Base-by-base conservation (phyloP, 1,284 basidiomycete genomes). In the Fomitopsis schrenkii region DNA sequence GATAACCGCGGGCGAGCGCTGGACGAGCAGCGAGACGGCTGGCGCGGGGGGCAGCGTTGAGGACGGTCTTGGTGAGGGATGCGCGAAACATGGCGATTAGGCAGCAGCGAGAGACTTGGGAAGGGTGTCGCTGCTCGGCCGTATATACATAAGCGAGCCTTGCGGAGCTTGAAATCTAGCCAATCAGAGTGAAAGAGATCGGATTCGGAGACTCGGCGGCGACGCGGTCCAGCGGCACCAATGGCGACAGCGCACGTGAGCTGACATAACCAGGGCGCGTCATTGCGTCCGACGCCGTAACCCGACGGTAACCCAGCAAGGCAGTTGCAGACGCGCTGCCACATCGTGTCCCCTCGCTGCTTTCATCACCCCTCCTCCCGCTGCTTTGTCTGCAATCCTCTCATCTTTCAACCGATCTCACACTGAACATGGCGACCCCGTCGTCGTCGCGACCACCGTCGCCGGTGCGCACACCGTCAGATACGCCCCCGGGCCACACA, bases 1-100 rank as follows among this genome's bases (percentile, higher is more conserved):
- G 94, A 75, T 97, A 97, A 4, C 78, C 81, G 69, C 94, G 85
- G 62, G 79, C 79, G 57, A 83, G 74, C 22, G 80, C 70, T 35
- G 87, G 85, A 10, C 80, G 75, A 6, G 79, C 62, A 30, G 75
- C 70, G 33, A 77, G 68, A 57, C 76, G 77, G 40, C 77, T 66
- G 40, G 77, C 70, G 61, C 75, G 77, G 60, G 84, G 78, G 63
- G 79, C 75, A 61, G 76, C 66, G 64, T 68, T 76, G 68, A 83
- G 75, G 55, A 83, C 68, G 57, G 87, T 72, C 67, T 79, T 83
- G 68, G 83, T 72, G 68, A 87, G 67, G 45, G 80, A 77, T 75
- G 86, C 81, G 78, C 83, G 84, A 73, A 91, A 86, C 90, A 92
- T 92, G 77, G 76, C 76, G 76, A 36, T 42, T 66, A 67, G 69